Base-by-base conservation (phyloP, 73 alveolate species). In the Halteria grandinella region DNA sequence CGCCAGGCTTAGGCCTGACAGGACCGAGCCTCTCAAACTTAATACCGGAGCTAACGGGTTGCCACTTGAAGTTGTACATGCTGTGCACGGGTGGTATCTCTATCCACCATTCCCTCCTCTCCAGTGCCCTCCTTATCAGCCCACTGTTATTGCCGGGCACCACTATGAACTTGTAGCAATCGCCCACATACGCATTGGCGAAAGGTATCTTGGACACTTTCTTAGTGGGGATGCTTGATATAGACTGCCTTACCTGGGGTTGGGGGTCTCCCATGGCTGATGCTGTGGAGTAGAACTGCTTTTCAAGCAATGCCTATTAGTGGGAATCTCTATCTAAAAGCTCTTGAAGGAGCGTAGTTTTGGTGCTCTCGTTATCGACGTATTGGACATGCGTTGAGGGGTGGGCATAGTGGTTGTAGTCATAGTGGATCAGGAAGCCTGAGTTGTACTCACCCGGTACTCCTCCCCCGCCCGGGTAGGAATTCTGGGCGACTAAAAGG, bases 61-160 rank as follows among this genome's bases (percentile, higher is more conserved):
- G 39, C 85, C 85, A 73, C 39, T 73, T 73, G 45, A 73, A 73
- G 64, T 73, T 73, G 48, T 43, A 66, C 47, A 66, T 28, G 14
- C 69, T 44, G 25, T 66, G 81, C 10, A 66, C 53, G 6, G 81
- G 69, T 1, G 59, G 73, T 1, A 45, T 53, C 25, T 77, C 88
- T 17, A 40, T 33, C 88, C 88, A 77, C 78, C 78, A 83, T 0
- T 63, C 76, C 24, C 92, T 15, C 36, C 69, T 40, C 33, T 50
- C 60, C 77, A 83, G 41, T 10, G 86, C 86, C 49, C 74, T 64
- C 32, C 71, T 73, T 7, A 83, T 62, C 20, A 83, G 50, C 25
- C 77, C 64, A 6, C 82, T 51, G 59, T 83, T 83, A 37, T 83
- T 83, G 12, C 92, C 92, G 1, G 83, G 69, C 6, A 69, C 51